Base-by-base conservation (phyloP, 495 filamentous ascomycete species). In the Lentithecium fluviatile region DNA sequence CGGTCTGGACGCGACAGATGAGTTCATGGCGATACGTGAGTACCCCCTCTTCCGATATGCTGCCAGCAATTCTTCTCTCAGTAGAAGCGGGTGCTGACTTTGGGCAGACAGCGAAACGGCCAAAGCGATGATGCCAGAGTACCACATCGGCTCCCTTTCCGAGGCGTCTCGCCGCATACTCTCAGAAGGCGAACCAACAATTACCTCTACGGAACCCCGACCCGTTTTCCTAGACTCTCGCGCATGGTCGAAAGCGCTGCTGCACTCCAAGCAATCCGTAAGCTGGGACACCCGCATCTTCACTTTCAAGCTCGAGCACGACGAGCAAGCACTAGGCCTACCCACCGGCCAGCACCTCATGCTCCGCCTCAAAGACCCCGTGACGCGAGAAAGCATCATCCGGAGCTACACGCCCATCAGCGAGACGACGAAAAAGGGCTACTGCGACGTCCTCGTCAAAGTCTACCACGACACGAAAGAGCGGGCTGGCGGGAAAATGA, bases 21-120 rank as follows among this genome's bases (percentile, higher is more conserved):
- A 97, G 66, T 97, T 97, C 70, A 82, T 96, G 74, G 90, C 88
- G 21, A 97, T 97, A 62, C 93, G 90, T 91, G 82, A 81, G 88
- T 79, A 23, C 50, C 23, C 17, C 24, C 4, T 45, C 43, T 2
- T 4, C 11, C 10, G 23, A 2, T 6, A 38, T 36, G 17, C 21
- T 13, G 20, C 1, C 17, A 23, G 7, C n/a, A n/a, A n/a, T n/a
- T n/a, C n/a, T n/a, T n/a, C n/a, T n/a, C n/a, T n/a, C n/a, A n/a
- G n/a, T n/a, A n/a, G n/a, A n/a, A n/a, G n/a, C n/a, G 2, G 3
- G 11, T 40, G 25, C 64, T 71, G 51, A 71, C 49, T 53, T 6
- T 17, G 10, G 6, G 51, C 70, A 95, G 90, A 95, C 70, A 88
- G 84, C 71, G 92, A 96, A 75, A 96, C 88, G 19, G 93, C 93